Evolutionary conservation across 2,329 filamentous ascomycete genomes (phyloP), one percentile per base, ranked within the genome.

Genomic region (Conoideocrella luteorostrata): DNA sequence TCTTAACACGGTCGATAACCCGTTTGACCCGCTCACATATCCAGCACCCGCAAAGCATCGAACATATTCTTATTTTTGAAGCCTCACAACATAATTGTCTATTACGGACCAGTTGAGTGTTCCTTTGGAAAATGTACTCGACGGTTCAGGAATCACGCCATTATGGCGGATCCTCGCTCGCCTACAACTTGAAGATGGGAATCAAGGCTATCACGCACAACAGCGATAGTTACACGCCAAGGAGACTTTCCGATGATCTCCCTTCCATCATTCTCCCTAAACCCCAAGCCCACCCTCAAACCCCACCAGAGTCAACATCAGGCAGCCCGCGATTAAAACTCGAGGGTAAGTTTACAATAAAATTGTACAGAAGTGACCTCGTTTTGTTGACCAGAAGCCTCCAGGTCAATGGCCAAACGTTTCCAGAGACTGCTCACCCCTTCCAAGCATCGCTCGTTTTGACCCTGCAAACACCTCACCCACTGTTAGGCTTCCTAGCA

Each of bases 241-340:
- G 54, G 17, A 54, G 43, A 38, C 29, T 51, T 13, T 52, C 52
- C 13, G 47, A 52, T 13, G 56, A 58, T n/a, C 15, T 52, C 21
- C 47, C 50, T n/a, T 50, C 50, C 20, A 47, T 52, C 11, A 49
- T 48, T 11, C 44, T 49, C 21, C 48, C 47, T 29, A 41, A 49
- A 28, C 44, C 50, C 13, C 34, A 50, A 15, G 42, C 48, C 21
- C 53, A 56, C 32, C 56, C 55, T 30, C 52, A 58, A 48, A 59
- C 53, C 18, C 58, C 59, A 46, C 57, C 58, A 39, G 55, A 57
- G 45, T 65, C 62, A 28, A 46, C 48, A n/a, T 62, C 59, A 32
- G 58, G 60, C n/a, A 65, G 62, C 39, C 62, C 62, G 4, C 57
- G 54, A 41, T 35, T 63, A 30, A 62, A 62, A 48, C 45, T 56